Base-by-base conservation (phyloP, 345 rosid genomes). In the Citrus hindsii region DNA sequence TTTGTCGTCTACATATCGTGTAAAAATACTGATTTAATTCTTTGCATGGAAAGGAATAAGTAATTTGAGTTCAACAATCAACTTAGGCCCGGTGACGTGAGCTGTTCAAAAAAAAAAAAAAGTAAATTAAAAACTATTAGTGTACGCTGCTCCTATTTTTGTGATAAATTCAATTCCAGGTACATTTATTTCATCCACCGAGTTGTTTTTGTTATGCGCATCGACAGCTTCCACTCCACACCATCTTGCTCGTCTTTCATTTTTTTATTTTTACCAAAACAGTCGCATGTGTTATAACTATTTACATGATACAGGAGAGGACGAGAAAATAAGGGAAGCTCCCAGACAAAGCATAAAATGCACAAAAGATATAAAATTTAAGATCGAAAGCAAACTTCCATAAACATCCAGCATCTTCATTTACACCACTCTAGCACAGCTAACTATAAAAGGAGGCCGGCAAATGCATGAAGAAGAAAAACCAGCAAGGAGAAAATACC, bases 111-210 rank as follows among this genome's bases (percentile, higher is more conserved):
- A 2, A 40, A 2, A 0, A 42, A 42, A 10, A 10, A 9, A 3
- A 0, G 13, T 0, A 42, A 42, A 10, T 2, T 42, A 9, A 42
- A 42, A 0, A 1, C 13, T 12, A 3, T 1, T 3, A 3, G 13
- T 0, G 51, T 10, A 10, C 14, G 51, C 13, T 4, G 5, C 0
- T 46, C 51, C 4, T 3, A 0, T 46, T 12, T 10, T 46, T 3
- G 51, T 13, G 16, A 46, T 16, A 46, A 13, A 40, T 40, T 40
- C 13, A 2, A 40, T 9, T 40, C 13, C 46, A 40, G 13, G 3
- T 1, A 9, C 46, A 40, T 2, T 40, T 38, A 38, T 40, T 9
- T 40, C 48, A 42, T 42, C 51, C 14, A 42, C 51, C 4, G 16
- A 0, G 51, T 3, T 42, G 16, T 10, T 3, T 42, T 42, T 42